Base-by-base conservation (phyloP, 495 filamentous ascomycete genomes). In the Lasiosphaeriaceae sp. region DNA sequence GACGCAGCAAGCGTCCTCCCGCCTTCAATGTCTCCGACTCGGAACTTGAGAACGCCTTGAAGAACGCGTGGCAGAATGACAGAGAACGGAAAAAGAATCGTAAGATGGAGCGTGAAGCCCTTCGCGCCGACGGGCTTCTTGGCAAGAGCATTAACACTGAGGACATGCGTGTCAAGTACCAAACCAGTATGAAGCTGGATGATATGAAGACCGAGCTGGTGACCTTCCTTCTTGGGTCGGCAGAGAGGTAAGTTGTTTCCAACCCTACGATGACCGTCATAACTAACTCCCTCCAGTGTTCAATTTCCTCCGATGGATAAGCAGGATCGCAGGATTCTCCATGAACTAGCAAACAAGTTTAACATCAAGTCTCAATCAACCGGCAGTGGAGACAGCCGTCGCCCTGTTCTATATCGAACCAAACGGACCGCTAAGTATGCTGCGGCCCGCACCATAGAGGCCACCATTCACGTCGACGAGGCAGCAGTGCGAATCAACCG, bases 281-380 rank as follows among this genome's bases (percentile, higher is more conserved):
- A 21, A 45, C 58, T 67, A 63, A 71, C 21, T 45, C 44, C 11
- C 2, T 22, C 8, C 60, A 96, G 91, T 50, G 77, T 92, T 12
- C 71, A 86, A 19, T 74, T 98, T 11, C 92, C 94, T 5, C 90
- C 93, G 2, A 93, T 98, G 83, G 83, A 86, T 24, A 91, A 89
- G 59, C 69, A 79, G 2, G 80, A 83, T 31, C 89, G 94, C 53
- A 91, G 87, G 64, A 67, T 80, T 11, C 78, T 96, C 12, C 94
- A 98, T 66, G 77, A 87, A 31, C 62, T 96, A 31, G 90, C 89
- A 4, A 78, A 78, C 60, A 72, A 76, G 16, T 79, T 96, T 61
- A 80, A 80, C 12, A 73, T 97, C 52, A 95, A 89, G 58, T 96
- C 91, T 2, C 87, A 92, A 63, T 96, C 92, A 1, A 76, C 77